Percentiles rank a stretch among this genome's conserved stretches.
These are phyloP conservation scores for Nigrospora sphaerica DNA, from an alignment of 2,329 filamentous ascomycete genomes.

Conservation along the genomic window DNA sequence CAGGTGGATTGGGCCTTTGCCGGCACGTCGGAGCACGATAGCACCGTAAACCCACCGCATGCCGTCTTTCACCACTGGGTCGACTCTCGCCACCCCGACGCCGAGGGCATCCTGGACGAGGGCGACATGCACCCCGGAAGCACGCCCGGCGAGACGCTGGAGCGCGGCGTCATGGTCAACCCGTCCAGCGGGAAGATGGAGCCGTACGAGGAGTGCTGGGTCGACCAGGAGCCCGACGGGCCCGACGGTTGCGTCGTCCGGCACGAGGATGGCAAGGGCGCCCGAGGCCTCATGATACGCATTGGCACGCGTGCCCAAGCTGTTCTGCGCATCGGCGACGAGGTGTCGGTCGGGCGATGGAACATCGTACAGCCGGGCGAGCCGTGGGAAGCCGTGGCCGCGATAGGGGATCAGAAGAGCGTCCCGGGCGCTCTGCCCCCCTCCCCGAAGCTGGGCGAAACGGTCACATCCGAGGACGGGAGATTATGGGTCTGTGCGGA, in stretches of 20 bases:
- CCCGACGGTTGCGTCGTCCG: slow-evolving; percentile 2
- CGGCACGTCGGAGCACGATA: slow-evolving; percentile 32
- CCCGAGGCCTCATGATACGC: not conserved
- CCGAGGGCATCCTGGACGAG: slow-evolving; percentile 36
- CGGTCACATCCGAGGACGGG: not conserved
- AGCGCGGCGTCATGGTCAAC: slow-evolving; percentile 54
- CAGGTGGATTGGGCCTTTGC: slow-evolving; percentile 59
- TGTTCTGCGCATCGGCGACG: not conserved
- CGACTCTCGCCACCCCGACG: slow-evolving; percentile 40
- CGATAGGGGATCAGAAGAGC: too few species aligned
- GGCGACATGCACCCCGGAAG: slow-evolving; percentile 44
- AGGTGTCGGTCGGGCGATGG: slow-evolving; percentile 1
- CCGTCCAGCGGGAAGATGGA: slow-evolving; percentile 36
- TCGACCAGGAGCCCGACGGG: not conserved
- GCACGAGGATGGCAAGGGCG: not conserved
- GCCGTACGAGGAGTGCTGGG: slow-evolving; percentile 7
- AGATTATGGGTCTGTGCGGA: slow-evolving; percentile 1
- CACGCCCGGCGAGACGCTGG: slow-evolving; percentile 29
- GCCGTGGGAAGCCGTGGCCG: too few species aligned
- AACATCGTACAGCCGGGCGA: not conserved
- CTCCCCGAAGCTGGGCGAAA: not conserved
- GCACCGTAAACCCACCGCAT: slow-evolving; percentile 20
- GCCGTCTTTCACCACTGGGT: slow-evolving; percentile 53
- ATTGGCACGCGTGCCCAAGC: slow-evolving; percentile 1
- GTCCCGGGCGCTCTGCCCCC: too few species aligned